Percentiles rank a stretch among this genome's conserved stretches.
phyloP scores from a whole-genome alignment of 148 eudicot genomes.

The Euryodendron excelsum region DNA sequence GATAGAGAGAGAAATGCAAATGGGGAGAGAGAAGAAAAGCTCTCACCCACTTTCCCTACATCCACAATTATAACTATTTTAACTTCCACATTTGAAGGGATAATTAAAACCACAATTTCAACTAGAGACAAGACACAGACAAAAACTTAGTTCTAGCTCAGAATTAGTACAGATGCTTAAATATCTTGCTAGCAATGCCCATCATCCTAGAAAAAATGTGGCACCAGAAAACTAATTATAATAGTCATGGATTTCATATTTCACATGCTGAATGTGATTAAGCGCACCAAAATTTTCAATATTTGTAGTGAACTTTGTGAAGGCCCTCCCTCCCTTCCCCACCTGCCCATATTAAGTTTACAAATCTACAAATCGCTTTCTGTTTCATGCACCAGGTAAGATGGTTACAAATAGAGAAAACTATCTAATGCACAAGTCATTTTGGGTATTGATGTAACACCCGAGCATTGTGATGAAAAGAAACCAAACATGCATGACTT shows the following conservation, averaged over 20 bases:
- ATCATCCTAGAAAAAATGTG: too few relatives aligned
- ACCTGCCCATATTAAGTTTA: too few relatives aligned
- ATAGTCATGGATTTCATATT: not conserved
- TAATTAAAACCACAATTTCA: not conserved
- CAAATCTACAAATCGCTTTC: not conserved
- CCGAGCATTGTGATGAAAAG: not conserved
- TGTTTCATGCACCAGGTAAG: not conserved
- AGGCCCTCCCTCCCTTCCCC: too few relatives aligned
- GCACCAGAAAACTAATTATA: not conserved
- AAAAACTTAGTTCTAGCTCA: not conserved
- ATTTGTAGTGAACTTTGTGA: too few relatives aligned
- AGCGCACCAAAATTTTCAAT: not conserved
- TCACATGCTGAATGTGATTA: not conserved
- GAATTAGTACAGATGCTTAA: too few relatives aligned
- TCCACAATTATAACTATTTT: not conserved
- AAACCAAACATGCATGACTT: not conserved
- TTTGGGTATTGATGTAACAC: not conserved
- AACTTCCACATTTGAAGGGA: too few relatives aligned
- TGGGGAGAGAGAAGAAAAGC: too few relatives aligned
- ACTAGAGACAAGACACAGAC: not conserved
- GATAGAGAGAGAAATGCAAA: too few relatives aligned
- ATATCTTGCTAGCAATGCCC: too few relatives aligned
- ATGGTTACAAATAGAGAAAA: not conserved
- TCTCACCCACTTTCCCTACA: not conserved
- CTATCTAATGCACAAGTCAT: not conserved